Evolutionary conservation across 2,329 filamentous ascomycete genomes (phyloP).

Genomic region (Colletotrichum tamarilloi): DNA sequence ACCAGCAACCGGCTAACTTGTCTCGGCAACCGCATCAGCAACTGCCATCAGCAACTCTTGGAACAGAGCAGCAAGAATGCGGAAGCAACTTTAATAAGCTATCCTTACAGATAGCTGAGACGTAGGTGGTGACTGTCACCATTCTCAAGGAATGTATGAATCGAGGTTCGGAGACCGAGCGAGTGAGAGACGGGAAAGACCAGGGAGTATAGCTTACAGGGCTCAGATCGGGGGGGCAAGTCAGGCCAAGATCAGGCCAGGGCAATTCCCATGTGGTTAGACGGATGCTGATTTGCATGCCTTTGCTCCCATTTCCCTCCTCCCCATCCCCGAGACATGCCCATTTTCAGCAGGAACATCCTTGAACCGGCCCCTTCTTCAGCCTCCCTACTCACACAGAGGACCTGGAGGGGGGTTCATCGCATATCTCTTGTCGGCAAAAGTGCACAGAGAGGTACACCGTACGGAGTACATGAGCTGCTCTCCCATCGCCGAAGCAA

Average conservation of each 20-base stretch:
- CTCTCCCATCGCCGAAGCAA: too few relatives aligned
- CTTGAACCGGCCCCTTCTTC: conserved; percentile 27
- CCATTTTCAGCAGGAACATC: conserved; percentile 28
- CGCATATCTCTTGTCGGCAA: conserved; percentile 10
- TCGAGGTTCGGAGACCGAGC: conserved; percentile 5
- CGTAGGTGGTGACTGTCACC: too few relatives aligned
- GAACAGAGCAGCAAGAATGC: background rate
- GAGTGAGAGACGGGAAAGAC: background rate
- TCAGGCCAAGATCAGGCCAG: conserved; percentile 14
- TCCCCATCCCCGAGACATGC: conserved; percentile 8
- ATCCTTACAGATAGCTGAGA: too few relatives aligned
- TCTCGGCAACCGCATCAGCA: conserved; percentile 1
- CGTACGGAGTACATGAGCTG: too few relatives aligned
- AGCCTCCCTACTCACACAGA: background rate
- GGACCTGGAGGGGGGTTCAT: conserved; percentile 15
- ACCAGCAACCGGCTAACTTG: conserved; percentile 23
- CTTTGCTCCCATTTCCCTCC: conserved; percentile 2
- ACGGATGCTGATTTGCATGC: conserved; percentile 18
- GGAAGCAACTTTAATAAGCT: background rate
- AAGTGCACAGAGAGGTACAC: background rate
- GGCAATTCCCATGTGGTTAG: conserved; percentile 6
- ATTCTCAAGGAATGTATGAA: background rate
- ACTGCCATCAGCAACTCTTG: background rate
- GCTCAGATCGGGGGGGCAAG: background rate
- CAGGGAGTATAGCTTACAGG: background rate